Evolutionary conservation across 108 stramenopile genomes (phyloP).

Genomic region (Cyclotella choctawhatcheeana): DNA sequence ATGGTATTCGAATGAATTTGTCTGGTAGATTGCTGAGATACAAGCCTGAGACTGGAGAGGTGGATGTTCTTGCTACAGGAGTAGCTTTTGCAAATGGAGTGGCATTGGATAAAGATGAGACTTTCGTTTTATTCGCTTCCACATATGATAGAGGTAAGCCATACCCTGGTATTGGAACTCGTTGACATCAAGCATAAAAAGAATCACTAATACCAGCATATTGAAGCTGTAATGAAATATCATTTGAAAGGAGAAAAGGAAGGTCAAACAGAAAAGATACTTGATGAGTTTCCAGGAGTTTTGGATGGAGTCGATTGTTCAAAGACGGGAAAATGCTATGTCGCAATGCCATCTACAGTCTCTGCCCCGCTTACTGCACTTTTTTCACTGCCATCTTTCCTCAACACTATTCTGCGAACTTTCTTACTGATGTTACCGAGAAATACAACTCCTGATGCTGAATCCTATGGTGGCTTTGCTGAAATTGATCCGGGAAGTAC

Average conservation of each 20-base stretch:
- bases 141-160: constrained; percentile 48
- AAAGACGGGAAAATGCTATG: constrained; percentile 39
- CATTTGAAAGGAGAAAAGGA: constrained; percentile 55
- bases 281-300: constrained; percentile 56
- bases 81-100: constrained; percentile 75
- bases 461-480: constrained; percentile 55
- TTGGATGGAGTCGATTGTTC: constrained; percentile 71
- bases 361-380: constrained; percentile 19
- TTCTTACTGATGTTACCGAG: constrained; percentile 62
- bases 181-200: too few species aligned
- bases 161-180: too few species aligned
- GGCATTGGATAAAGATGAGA: constrained; percentile 62
- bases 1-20: constrained; percentile 50
- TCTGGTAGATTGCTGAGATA: constrained; percentile 71
- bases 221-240: constrained; percentile 62
- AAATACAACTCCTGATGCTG: constrained; percentile 27
- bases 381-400: constrained; percentile 39
- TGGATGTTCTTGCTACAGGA: constrained; percentile 54
- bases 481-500: constrained; percentile 52
- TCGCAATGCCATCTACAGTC: constrained; percentile 45
- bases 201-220: too few species aligned
- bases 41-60: constrained; percentile 65
- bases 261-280: constrained; percentile 43
- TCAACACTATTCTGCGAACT: constrained; percentile 34
- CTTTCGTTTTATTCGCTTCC: constrained; percentile 43